Base-by-base conservation (phyloP, 2,329 filamentous ascomycete genomes). In the Lecanosticta acicola region DNA sequence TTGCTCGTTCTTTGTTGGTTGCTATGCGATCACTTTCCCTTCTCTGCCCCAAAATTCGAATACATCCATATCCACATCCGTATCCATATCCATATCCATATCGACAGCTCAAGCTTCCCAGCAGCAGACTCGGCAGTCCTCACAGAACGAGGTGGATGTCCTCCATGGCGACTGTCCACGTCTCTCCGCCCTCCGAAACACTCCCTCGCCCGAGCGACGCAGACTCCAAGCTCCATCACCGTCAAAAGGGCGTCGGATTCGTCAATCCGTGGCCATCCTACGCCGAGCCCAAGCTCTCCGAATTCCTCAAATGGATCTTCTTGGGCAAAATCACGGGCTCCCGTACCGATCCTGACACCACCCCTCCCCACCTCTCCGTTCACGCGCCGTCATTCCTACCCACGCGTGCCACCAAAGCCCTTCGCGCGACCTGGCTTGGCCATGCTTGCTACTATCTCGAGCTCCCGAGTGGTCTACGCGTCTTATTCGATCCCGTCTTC, bases 381-480 rank as follows among this genome's bases (percentile, higher is more conserved):
- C 76, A 74, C 45, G 78, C 76, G 50, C 86, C 88, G 0, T 60
- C 72, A 3, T 91, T 91, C 66, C 74, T 87, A 8, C 67, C 79
- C 1, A 71, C 71, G 11, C 79, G 86, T 44, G 67, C 74, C 3
- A 78, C 76, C 1, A 54, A 68, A 14, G 74, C 77, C 33, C 76
- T 97, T 18, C 81, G 89, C 43, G 87, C 90, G 26, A 97, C 91
- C 33, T 96, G 91, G 91, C 80, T 97, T 2, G 91, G 91, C 29
- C 91, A 97, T 66, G 90, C 91, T 3, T 95, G 89, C 71, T 95
- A 89, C 71, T 90, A 87, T 60, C 80, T 94, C 57, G 91, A 96
- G 66, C 96, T 90, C 59, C 88, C 89, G 1, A 77, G 79, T 11
- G 91, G 91, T 1, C 73, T 97, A 43, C 82, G 91, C 44, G 87